These are phyloP conservation scores for Trebouxia gelatinosa DNA, from an alignment of 163 green algal species.

Conservation along the genomic window DNA sequence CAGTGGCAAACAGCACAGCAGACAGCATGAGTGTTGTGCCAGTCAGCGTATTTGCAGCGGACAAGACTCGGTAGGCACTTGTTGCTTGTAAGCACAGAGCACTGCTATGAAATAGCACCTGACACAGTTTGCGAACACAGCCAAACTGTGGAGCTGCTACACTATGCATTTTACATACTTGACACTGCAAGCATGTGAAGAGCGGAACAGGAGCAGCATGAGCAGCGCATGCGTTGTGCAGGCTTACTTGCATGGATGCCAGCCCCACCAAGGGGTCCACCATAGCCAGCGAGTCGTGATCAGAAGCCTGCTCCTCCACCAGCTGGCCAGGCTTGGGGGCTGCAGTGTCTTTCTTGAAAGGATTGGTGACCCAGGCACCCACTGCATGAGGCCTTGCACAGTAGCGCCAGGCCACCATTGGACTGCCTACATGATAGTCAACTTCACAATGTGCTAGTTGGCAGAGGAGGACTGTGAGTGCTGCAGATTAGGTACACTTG, in stretches of 20 bases:
- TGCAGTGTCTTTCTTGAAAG: background rate
- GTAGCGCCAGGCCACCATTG: background rate
- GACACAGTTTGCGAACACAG: background rate
- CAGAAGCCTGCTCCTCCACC: background rate
- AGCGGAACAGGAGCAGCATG: background rate
- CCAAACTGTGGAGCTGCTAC: background rate
- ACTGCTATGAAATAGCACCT: background rate
- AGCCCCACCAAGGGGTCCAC: slow-evolving; percentile 15
- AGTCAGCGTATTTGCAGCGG: background rate
- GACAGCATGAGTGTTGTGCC: too few relatives aligned
- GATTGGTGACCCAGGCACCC: background rate
- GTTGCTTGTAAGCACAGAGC: background rate
- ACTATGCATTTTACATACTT: background rate
- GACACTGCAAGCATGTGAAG: background rate
- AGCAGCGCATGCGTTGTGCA: too few relatives aligned
- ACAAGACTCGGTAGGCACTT: background rate
- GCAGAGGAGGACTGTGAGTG: background rate
- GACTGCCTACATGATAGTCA: background rate
- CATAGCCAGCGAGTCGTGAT: background rate
- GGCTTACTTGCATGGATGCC: background rate
- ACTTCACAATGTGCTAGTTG: background rate
- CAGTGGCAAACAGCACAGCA: background rate
- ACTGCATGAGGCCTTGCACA: slow-evolving; percentile 9
- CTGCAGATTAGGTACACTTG: background rate
- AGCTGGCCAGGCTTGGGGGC: background rate